Conservation (phyloP, 2,329 filamentous ascomycete species). For the Ophiostoma angusticollis region DNA sequence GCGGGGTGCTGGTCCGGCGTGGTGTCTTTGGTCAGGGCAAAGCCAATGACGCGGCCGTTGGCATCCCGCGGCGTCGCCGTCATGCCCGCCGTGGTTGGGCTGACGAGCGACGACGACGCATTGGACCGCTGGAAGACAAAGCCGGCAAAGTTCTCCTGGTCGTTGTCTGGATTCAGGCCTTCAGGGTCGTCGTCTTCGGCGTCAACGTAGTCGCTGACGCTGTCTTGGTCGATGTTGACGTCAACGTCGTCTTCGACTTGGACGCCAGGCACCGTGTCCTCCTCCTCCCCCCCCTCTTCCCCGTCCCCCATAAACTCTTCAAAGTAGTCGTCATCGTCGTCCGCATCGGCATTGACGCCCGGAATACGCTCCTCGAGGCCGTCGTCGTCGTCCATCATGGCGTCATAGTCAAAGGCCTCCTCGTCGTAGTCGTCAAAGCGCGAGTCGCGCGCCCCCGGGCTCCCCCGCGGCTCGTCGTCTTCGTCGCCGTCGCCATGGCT, state of each 20-base stretch:
- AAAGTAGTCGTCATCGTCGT: conserved; percentile 30
- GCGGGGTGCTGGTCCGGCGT: conserved; percentile 21
- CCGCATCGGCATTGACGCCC: conserved; percentile 31
- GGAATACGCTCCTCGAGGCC: conserved; percentile 56
- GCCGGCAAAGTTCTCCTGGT: conserved; percentile 48
- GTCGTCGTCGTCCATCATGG: conserved; percentile 53
- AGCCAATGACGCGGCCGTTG: conserved; percentile 43
- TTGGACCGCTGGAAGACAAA: conserved; percentile 46
- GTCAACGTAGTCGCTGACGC: background rate
- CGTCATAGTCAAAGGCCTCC: conserved; percentile 47
- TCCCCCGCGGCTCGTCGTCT: conserved; percentile 16
- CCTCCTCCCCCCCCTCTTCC: background rate
- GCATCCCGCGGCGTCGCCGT: conserved; percentile 42
- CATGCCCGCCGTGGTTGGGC: conserved; percentile 34
- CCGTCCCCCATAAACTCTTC: too few relatives aligned
- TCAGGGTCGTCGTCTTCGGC: conserved; percentile 17
- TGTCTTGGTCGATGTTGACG: conserved; percentile 35
- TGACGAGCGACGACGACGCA: conserved; percentile 36
- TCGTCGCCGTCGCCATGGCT: background rate
- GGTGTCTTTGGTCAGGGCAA: conserved; percentile 36
- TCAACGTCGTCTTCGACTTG: conserved; percentile 26
- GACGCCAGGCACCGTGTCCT: conserved; percentile 11
- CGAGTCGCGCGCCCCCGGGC: conserved; percentile 30
- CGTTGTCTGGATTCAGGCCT: conserved; percentile 35
- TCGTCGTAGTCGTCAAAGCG: conserved; percentile 51